Percentiles rank a stretch among this genome's conserved stretches.
These are phyloP conservation scores for Cucurbita pepo DNA, from an alignment of 306 rosid species.

Conservation along the genomic window DNA sequence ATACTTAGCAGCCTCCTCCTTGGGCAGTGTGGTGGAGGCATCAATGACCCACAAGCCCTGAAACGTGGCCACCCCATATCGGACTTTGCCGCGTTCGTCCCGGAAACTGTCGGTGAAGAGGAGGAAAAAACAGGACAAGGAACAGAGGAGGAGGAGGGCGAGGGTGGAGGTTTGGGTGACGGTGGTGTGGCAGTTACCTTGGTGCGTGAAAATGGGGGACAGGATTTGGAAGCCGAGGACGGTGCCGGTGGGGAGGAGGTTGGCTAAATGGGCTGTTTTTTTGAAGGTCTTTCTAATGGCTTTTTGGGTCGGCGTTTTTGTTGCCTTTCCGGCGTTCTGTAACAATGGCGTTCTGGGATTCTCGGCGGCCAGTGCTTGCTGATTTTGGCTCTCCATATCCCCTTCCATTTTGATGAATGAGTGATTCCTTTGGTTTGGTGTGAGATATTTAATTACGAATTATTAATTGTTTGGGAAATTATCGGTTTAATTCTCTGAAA, in stretches of 20 bases:
- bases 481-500: background rate
- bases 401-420: background rate
- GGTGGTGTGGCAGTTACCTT: conserved; percentile 32
- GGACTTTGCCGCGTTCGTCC: conserved; percentile 48
- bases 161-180: conserved; percentile 34
- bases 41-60: conserved; percentile 55
- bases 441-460: background rate
- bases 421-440: background rate
- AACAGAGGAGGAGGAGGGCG: conserved; percentile 33
- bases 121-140: conserved; percentile 34
- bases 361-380: background rate
- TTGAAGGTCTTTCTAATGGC: conserved; percentile 56
- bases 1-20: conserved; percentile 31
- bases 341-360: conserved; percentile 19
- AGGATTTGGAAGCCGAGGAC: conserved; percentile 45
- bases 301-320: conserved; percentile 43
- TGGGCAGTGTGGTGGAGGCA: conserved; percentile 26
- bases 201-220: conserved; percentile 42
- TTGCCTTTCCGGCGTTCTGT: conserved; percentile 13
- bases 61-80: conserved; percentile 57
- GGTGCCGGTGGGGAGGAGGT: conserved; percentile 68
- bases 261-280: conserved; percentile 50
- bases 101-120: conserved; percentile 56
- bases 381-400: background rate
- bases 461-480: background rate